Conservation (phyloP, 495 filamentous ascomycete genomes). For the Neurospora terricola region DNA sequence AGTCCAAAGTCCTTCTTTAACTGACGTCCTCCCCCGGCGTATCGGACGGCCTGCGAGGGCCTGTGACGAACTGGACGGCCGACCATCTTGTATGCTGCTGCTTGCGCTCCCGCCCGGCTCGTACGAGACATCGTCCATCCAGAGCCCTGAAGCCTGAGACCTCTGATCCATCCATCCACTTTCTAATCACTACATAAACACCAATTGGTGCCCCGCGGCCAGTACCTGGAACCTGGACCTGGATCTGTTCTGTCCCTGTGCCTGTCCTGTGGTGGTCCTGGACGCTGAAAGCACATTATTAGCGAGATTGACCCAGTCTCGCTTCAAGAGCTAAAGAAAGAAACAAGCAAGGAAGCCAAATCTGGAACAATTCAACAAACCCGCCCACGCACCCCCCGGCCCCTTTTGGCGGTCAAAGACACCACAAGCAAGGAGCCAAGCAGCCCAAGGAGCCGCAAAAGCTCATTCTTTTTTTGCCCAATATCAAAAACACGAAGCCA, state of each 20-base stretch:
- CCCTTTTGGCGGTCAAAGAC: background rate
- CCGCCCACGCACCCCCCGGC: background rate
- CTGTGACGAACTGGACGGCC: background rate
- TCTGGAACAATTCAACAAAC: background rate
- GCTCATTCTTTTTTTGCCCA: background rate
- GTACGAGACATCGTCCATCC: background rate
- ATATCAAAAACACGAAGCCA: background rate
- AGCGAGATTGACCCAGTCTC: background rate
- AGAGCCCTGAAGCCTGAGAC: background rate
- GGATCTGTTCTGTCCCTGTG: background rate
- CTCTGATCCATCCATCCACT: background rate
- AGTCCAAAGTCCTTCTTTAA: background rate
- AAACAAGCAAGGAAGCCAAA: background rate
- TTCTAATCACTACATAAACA: background rate
- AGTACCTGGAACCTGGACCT: background rate
- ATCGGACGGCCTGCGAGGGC: background rate
- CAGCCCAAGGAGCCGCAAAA: background rate
- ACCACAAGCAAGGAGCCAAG: background rate
- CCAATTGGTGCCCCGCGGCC: background rate
- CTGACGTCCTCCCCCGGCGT: background rate
- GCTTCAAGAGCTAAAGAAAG: background rate
- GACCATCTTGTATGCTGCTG: background rate
- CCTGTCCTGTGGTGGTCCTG: conserved; percentile 1
- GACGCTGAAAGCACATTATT: background rate
- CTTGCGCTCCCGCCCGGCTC: background rate